A percentile compares a stretch with the other conserved stretches of the same genome.
These are phyloP conservation scores for Halenospora varia DNA, from an alignment of 495 filamentous ascomycete genomes.

Conservation along the genomic window DNA sequence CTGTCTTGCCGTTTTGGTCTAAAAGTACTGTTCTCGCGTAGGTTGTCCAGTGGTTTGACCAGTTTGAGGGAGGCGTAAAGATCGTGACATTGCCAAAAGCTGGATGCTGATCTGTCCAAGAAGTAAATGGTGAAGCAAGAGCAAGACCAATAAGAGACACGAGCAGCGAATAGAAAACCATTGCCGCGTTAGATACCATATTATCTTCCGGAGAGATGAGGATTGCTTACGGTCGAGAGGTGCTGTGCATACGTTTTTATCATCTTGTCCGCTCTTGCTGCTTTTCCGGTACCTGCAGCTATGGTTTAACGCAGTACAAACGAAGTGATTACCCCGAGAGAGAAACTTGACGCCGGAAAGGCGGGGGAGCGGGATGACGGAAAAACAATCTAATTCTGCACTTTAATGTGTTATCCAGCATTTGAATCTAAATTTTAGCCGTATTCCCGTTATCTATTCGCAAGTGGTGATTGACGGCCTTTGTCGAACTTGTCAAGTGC, in stretches of 20 bases:
- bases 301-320: neutral
- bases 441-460: neutral
- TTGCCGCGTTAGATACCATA: neutral
- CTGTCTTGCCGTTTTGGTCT: constrained; percentile 9
- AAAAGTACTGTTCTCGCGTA: constrained; percentile 48
- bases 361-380: neutral
- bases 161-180: neutral
- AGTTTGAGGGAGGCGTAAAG: neutral
- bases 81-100: neutral
- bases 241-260: neutral
- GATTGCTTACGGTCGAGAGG: neutral
- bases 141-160: neutral
- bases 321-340: neutral
- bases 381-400: neutral
- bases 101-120: neutral
- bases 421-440: neutral
- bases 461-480: neutral
- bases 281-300: neutral
- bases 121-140: neutral
- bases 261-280: neutral
- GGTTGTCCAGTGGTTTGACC: constrained; percentile 18
- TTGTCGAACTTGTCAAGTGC: neutral
- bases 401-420: neutral
- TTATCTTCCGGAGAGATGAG: neutral
- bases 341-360: neutral